Conservation (phyloP, 352 stramenopile genomes). For the Globisporangium carolinianum region DNA sequence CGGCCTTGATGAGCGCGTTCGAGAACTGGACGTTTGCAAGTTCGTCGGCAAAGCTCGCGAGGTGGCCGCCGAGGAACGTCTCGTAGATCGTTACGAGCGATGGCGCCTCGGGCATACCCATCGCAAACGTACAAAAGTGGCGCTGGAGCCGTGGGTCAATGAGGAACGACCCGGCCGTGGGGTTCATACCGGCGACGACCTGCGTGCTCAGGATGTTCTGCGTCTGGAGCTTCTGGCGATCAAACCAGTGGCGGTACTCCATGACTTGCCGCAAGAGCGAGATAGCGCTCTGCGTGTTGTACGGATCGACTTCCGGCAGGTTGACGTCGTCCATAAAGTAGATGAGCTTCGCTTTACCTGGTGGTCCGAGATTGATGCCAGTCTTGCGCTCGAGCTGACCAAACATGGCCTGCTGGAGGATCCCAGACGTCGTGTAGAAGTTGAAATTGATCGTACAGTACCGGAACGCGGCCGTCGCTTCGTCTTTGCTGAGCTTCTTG, state of each 20-base stretch:
- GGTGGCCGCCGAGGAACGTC: constrained; percentile 92
- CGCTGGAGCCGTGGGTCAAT: constrained; percentile 92
- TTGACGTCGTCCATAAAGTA: constrained; percentile 98
- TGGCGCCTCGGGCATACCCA: constrained; percentile 90
- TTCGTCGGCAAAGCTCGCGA: constrained; percentile 88
- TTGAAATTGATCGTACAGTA: constrained; percentile 96
- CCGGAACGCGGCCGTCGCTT: constrained; percentile 71
- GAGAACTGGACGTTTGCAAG: constrained; percentile 82
- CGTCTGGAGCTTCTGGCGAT: constrained; percentile 89
- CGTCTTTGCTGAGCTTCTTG: constrained; percentile 88
- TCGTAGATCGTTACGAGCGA: constrained; percentile 95
- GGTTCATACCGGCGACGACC: constrained; percentile 95
- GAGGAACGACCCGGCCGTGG: constrained; percentile 91
- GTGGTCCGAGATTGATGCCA: constrained; percentile 89
- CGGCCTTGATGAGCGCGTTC: constrained; percentile 91
- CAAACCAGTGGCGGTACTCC: constrained; percentile 93
- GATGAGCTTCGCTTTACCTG: constrained; percentile 90
- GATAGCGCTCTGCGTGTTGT: constrained; percentile 95
- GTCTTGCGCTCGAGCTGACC: constrained; percentile 94
- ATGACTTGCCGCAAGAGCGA: constrained; percentile 93
- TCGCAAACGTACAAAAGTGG: constrained; percentile 95
- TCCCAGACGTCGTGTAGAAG: constrained; percentile 94
- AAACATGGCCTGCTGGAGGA: constrained; percentile 91
- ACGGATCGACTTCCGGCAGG: constrained; percentile 92
- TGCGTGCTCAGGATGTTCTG: constrained; percentile 95